Percentiles rank a stretch among this genome's conserved stretches.
Evolutionary conservation across 2,329 filamentous ascomycete genomes (phyloP).

Genomic region (Bipolaris sorokiniana): DNA sequence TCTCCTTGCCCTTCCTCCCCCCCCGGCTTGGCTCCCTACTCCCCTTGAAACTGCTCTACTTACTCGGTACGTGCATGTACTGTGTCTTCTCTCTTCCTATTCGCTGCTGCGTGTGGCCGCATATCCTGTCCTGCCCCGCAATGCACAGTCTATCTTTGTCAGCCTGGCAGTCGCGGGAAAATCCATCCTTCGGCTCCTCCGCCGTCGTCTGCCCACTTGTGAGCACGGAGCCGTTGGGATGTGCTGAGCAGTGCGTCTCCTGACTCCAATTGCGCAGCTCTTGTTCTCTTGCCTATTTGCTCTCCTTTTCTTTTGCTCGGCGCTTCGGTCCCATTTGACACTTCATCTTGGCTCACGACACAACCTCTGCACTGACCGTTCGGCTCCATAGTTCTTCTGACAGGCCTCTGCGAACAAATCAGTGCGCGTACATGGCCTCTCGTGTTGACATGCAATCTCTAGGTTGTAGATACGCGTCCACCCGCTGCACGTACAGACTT

Average conservation of each 20-base stretch:
- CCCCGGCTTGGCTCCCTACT: constrained; percentile 14
- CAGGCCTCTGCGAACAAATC: constrained; percentile 22
- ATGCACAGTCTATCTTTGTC: constrained; percentile 13
- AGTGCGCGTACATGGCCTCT: constrained; percentile 17
- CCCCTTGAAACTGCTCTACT: constrained; percentile 12
- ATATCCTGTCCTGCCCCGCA: constrained; percentile 31
- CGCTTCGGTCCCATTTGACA: constrained; percentile 14
- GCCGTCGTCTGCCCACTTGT: constrained; percentile 17
- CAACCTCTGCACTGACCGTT: constrained; percentile 23
- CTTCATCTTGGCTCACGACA: constrained; percentile 17
- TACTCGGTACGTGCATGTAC: constrained; percentile 16
- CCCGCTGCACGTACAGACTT: constrained; percentile 77
- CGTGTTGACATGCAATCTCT: constrained; percentile 30
- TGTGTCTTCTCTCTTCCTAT: constrained; percentile 12
- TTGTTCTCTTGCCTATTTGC: constrained; percentile 8
- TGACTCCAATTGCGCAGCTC: neutral
- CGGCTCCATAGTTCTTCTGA: constrained; percentile 16
- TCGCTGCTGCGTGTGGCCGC: constrained; percentile 22
- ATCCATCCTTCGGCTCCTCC: constrained; percentile 9
- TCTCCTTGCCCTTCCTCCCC: constrained; percentile 22
- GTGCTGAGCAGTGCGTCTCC: constrained; percentile 6
- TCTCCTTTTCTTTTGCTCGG: constrained; percentile 24
- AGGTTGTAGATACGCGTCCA: constrained; percentile 84
- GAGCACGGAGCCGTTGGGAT: constrained; percentile 5
- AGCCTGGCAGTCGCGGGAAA: constrained; percentile 14